These are phyloP conservation scores for Didymella segeticola DNA, from an alignment of 2,329 filamentous ascomycete genomes.

Conservation along the genomic window DNA sequence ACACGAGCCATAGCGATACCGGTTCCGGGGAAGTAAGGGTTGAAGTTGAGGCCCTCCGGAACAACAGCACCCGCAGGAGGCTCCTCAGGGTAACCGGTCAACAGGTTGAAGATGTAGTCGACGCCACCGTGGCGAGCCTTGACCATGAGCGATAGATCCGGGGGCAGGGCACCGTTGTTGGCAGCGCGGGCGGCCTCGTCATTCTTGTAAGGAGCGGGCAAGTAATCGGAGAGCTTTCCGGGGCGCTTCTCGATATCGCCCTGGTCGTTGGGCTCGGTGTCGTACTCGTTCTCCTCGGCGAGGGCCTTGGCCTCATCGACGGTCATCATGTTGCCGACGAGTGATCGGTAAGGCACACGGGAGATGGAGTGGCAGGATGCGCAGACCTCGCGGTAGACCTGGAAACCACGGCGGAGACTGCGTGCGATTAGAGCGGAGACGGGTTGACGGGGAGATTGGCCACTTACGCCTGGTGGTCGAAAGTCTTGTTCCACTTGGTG, in stretches of 20 bases:
- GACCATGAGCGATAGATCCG: conserved; percentile 96
- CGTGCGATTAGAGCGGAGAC: conserved; percentile 4
- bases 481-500: conserved; percentile 89
- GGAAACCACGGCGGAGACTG: conserved; percentile 97
- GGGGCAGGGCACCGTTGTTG: conserved; percentile 97
- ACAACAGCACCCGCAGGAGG: conserved; percentile 87
- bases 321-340: conserved; percentile 91
- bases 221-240: conserved; percentile 98
- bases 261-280: conserved; percentile 96
- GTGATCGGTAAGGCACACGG: conserved; percentile 89
- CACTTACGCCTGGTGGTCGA: conserved; percentile 93
- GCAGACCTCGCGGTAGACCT: conserved; percentile 99
- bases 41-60: conserved; percentile 95
- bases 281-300: conserved; percentile 98
- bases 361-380: conserved; percentile 95
- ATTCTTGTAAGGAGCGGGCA: conserved; percentile 96
- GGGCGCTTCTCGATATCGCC: conserved; percentile 98
- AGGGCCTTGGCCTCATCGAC: conserved; percentile 97
- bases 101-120: conserved; percentile 96
- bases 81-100: conserved; percentile 98
- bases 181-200: conserved; percentile 97
- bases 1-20: conserved; percentile 99
- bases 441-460: conserved; percentile 6
- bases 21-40: conserved; percentile 99
- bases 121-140: conserved; percentile 98